These are phyloP conservation scores for Thermothielavioides terrestris DNA, from an alignment of 495 filamentous ascomycete genomes.

Conservation along the genomic window DNA sequence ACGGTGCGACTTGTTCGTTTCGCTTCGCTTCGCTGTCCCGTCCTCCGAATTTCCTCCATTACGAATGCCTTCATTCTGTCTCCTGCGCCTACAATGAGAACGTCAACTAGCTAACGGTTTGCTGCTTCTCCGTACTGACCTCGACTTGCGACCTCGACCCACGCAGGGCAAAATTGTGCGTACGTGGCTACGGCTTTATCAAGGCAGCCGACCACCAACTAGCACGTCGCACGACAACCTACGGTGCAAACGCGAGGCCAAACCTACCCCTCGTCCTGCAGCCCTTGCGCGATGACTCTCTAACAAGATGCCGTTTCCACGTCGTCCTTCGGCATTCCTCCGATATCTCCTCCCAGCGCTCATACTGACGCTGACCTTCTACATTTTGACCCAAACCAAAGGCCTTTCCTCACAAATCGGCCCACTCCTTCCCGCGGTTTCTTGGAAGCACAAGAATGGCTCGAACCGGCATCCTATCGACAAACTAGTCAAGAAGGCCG, in stretches of 20 bases:
- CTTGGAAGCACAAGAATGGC: not conserved
- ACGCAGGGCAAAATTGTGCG: too few species aligned
- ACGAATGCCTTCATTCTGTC: not conserved
- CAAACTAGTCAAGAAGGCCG: slow-evolving; percentile 33
- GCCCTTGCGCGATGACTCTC: slow-evolving; percentile 24
- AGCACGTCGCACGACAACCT: not conserved
- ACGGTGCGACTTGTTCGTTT: not conserved
- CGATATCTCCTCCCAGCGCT: slow-evolving; percentile 29
- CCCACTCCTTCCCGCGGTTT: not conserved
- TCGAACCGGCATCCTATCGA: slow-evolving; percentile 39
- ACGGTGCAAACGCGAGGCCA: too few species aligned
- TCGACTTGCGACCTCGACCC: too few species aligned
- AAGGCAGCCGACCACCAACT: too few species aligned
- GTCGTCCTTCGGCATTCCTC: slow-evolving; percentile 28
- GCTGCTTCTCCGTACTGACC: too few species aligned
- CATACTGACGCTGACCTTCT: slow-evolving; percentile 26
- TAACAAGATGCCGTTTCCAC: slow-evolving; percentile 33
- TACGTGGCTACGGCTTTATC: too few species aligned
- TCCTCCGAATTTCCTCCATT: not conserved
- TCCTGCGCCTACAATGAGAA: too few species aligned
- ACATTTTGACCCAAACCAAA: slow-evolving; percentile 3
- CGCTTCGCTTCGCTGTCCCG: not conserved
- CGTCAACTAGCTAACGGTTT: too few species aligned
- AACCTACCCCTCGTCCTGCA: not conserved
- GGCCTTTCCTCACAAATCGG: not conserved